Evolutionary conservation across 2,329 filamentous ascomycete species (phyloP).

Genomic region (Penicillium sp.): DNA sequence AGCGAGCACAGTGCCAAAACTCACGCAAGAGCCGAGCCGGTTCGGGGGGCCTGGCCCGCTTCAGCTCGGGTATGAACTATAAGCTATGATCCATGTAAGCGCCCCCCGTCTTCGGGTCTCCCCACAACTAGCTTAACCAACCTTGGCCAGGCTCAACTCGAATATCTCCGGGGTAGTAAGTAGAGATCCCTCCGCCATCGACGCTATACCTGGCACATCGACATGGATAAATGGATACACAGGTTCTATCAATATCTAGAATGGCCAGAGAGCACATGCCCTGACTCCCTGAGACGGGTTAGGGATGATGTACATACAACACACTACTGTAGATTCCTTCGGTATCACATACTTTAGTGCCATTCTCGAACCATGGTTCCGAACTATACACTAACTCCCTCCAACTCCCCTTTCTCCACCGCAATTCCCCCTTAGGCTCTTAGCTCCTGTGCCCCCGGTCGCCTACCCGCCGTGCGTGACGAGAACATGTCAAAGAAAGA

Average conservation of each 20-base stretch:
- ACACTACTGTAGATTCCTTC: constrained; percentile 2
- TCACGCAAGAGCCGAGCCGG: constrained; percentile 2
- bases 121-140: constrained; percentile 17
- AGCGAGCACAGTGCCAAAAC: background rate
- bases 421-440: background rate
- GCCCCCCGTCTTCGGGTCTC: background rate
- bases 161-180: background rate
- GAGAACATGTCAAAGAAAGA: constrained; percentile 15
- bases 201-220: background rate
- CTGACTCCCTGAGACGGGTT: background rate
- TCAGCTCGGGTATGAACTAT: background rate
- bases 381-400: background rate
- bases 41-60: constrained; percentile 3
- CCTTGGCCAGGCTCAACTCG: constrained; percentile 2
- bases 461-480: constrained; percentile 14
- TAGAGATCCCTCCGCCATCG: background rate
- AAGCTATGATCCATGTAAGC: background rate
- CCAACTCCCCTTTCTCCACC: background rate
- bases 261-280: background rate
- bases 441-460: background rate
- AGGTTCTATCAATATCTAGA: background rate
- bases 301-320: background rate
- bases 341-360: constrained; percentile 4
- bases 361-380: constrained; percentile 2
- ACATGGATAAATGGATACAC: background rate